Base-by-base conservation (phyloP, 306 rosid species). In the Castanea sativa region DNA sequence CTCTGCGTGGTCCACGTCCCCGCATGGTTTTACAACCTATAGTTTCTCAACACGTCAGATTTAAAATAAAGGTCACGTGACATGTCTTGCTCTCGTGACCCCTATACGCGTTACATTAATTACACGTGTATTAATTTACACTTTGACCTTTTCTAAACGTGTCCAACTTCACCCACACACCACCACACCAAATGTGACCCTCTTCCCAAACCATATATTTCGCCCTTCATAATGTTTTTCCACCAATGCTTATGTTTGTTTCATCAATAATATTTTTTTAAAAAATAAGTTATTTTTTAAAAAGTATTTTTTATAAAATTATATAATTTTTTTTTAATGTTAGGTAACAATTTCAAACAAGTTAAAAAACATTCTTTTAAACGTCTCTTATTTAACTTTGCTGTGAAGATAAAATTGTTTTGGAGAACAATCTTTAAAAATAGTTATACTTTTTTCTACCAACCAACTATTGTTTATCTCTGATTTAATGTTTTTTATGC, bases 401-500 rank as follows among this genome's bases (percentile, higher is more conserved):
- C 0, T 1, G 2, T 8, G 1, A 38, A 2, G 0, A 38, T 38
- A 0, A 0, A 38, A 38, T 38, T 7, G 0, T 38, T 38, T 38
- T 38, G 0, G 2, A 38, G 5, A 38, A 6, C 2, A 38, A 6
- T 35, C 2, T 38, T 38, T 6, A 38, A 6, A 6, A 38, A 6
- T 6, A 1, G 0, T 38, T 38, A 38, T 7, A 38, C 11, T 38
- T 38, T 38, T 38, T 7, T 7, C 3, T 30, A 29, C 3, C 0
- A 0, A 5, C 1, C 1, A 32, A 4, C 4, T 0, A 4, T 4
- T 4, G 5, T 30, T 30, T 4, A 1, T 5, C 0, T 32, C 1
- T 35, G 0, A 5, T 6, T 5, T 0, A 35, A 1, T 35, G 41
- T 35, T 5, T 29, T 29, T 1, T 1, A 29, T 29, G 30, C 3